phyloP scores from a whole-genome alignment of 768 basidiomycete species.

The Botryobasidium botryosum region DNA sequence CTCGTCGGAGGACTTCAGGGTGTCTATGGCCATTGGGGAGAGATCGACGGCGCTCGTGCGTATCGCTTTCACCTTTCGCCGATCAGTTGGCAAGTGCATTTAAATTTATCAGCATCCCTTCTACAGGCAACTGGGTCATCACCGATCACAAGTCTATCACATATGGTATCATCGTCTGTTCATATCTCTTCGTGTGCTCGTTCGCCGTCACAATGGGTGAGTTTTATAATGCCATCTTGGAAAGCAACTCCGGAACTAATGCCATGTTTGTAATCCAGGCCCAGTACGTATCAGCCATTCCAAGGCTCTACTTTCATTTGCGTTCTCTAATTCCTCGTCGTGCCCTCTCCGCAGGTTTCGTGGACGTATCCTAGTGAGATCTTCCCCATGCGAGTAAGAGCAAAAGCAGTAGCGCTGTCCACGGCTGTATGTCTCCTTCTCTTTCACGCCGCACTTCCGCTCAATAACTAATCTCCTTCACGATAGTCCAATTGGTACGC shows the following conservation, averaged over 20 bases:
- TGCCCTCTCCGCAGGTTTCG: too few relatives aligned
- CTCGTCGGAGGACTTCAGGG: conserved; percentile 65
- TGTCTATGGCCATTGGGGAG: conserved; percentile 45
- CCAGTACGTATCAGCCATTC: too few relatives aligned
- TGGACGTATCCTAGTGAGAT: conserved; percentile 12
- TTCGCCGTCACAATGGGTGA: conserved; percentile 68
- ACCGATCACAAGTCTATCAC: conserved; percentile 35
- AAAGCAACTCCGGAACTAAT: too few relatives aligned
- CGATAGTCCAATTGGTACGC: too few relatives aligned
- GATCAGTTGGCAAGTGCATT: background rate
- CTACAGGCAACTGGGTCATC: conserved; percentile 43
- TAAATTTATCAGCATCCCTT: background rate
- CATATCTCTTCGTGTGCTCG: conserved; percentile 56
- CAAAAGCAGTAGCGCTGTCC: conserved; percentile 36
- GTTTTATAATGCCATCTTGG: conserved; percentile 38
- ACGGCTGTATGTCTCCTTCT: conserved; percentile 16
- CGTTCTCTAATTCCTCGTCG: too few relatives aligned
- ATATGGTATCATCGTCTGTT: conserved; percentile 58
- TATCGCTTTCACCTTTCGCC: conserved; percentile 19
- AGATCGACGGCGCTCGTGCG: conserved; percentile 21
- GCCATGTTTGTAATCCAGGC: too few relatives aligned
- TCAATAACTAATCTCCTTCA: too few relatives aligned
- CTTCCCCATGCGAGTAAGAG: conserved; percentile 30
- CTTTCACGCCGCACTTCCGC: conserved; percentile 12
- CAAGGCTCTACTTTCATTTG: too few relatives aligned